phyloP scores from a whole-genome alignment of 345 rosid genomes.

The Linum trigynum region DNA sequence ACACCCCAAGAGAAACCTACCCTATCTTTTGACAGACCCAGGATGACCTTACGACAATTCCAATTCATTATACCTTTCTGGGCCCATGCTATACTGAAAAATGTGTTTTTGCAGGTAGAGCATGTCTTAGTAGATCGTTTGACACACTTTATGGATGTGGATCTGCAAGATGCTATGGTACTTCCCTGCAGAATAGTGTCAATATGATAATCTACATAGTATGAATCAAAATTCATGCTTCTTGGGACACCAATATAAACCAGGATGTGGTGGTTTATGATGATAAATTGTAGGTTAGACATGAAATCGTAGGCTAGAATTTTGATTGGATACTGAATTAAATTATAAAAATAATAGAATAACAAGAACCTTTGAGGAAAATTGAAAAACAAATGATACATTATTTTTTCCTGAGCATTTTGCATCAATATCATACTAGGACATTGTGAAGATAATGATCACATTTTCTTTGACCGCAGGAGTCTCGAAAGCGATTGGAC shows the following conservation, averaged over 20 bases:
- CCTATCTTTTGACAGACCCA: neutral
- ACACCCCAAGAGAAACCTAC: neutral
- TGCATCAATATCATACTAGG: too few species aligned
- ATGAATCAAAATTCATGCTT: neutral
- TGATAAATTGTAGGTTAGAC: neutral
- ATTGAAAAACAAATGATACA: neutral
- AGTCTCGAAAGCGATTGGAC: conserved; percentile 59
- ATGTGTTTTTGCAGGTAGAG: conserved; percentile 44
- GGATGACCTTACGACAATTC: neutral
- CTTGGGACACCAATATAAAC: neutral
- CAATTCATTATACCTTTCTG: neutral
- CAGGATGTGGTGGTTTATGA: neutral
- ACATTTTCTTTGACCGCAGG: conserved; percentile 28
- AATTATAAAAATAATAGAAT: neutral
- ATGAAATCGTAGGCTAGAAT: neutral
- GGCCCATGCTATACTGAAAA: neutral
- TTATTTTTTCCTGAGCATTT: too few species aligned
- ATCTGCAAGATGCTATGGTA: conserved; percentile 74
- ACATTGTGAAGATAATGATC: neutral
- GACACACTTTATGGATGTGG: conserved; percentile 47
- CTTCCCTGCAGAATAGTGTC: conserved; percentile 4
- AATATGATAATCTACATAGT: neutral
- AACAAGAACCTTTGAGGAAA: neutral
- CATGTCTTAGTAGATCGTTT: conserved; percentile 63
- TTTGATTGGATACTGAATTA: neutral